These are phyloP conservation scores for Eutrema yunnanense DNA, from an alignment of 345 rosid species.

Conservation along the genomic window DNA sequence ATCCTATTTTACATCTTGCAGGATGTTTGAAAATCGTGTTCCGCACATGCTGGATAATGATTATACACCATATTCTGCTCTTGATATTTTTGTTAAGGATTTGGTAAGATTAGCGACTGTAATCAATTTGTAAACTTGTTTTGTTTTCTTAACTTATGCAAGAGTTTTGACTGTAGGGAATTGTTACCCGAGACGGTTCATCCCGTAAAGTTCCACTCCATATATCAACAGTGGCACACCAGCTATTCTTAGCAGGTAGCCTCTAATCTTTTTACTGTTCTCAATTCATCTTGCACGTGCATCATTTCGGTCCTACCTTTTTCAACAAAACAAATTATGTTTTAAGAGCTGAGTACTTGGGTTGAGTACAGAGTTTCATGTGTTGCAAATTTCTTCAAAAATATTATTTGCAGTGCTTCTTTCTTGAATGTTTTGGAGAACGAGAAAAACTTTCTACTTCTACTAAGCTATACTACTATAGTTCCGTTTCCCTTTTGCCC, in stretches of 20 bases:
- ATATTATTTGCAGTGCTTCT: background rate
- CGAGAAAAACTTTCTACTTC: background rate
- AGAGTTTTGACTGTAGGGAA: constrained; percentile 56
- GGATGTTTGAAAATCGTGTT: constrained; percentile 98
- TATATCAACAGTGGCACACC: constrained; percentile 74
- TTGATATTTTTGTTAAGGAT: constrained; percentile 96
- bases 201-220: constrained; percentile 75
- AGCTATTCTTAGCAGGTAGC: constrained; percentile 76
- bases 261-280: constrained; percentile 1
- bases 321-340: background rate
- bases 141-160: background rate
- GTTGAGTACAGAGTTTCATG: background rate
- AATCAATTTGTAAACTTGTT: background rate
- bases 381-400: background rate
- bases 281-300: constrained; percentile 2
- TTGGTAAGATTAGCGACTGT: constrained; percentile 46
- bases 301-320: background rate
- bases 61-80: constrained; percentile 91
- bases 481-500: background rate
- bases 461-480: background rate
- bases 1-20: constrained; percentile 35
- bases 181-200: constrained; percentile 70
- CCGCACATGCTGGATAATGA: constrained; percentile 95
- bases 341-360: background rate
- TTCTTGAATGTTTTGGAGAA: background rate